phyloP scores from a whole-genome alignment of 2,329 filamentous ascomycete species.

The Phialophora macrospora region DNA sequence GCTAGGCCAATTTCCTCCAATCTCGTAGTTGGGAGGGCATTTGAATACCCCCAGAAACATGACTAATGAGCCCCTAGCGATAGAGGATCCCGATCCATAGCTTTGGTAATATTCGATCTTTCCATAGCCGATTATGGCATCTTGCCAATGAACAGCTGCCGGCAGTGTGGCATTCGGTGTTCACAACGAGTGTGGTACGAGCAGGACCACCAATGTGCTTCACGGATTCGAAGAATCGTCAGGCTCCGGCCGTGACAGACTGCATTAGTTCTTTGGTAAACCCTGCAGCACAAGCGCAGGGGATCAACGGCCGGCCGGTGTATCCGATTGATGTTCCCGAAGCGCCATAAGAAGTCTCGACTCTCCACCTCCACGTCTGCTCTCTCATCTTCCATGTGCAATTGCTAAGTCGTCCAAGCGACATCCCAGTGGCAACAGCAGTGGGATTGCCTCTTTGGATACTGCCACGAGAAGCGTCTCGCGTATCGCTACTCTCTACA shows the following conservation, averaged over 20 bases:
- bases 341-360: slow-evolving; percentile 14
- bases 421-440: neutral
- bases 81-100: slow-evolving; percentile 3
- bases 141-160: slow-evolving; percentile 5
- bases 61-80: slow-evolving; percentile 14
- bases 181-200: slow-evolving; percentile 1
- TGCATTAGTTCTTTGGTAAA: slow-evolving; percentile 5
- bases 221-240: neutral
- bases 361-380: slow-evolving; percentile 10
- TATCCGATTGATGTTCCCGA: slow-evolving; percentile 9
- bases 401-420: neutral
- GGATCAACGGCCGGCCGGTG: neutral
- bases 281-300: neutral
- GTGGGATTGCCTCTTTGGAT: neutral
- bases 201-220: neutral
- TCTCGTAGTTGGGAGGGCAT: neutral
- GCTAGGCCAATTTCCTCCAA: slow-evolving; percentile 22
- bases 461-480: neutral
- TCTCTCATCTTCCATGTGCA: slow-evolving; percentile 3
- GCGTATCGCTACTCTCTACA: neutral
- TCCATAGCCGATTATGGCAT: slow-evolving; percentile 18
- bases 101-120: slow-evolving; percentile 20
- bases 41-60: slow-evolving; percentile 10
- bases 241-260: neutral
- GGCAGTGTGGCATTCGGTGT: neutral